Conservation (phyloP, 2,329 filamentous ascomycete genomes). For the Aphanocladium album region DNA sequence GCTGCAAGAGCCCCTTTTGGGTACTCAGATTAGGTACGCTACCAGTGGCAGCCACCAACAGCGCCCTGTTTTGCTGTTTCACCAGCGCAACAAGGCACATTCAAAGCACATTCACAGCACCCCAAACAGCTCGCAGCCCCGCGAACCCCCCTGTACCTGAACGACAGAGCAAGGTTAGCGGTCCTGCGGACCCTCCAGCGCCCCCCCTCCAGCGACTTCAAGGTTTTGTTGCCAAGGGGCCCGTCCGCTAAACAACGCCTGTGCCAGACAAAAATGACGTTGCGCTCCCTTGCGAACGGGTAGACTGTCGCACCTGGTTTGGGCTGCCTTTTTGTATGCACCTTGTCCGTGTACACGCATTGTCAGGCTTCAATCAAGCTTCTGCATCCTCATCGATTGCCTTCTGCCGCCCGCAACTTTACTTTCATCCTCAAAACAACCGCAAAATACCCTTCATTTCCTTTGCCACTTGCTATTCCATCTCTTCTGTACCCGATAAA, state of each 20-base stretch:
- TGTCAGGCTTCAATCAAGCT: not conserved
- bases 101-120: too few relatives aligned
- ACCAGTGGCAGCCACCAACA: too few relatives aligned
- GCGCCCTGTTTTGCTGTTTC: conserved; percentile 6
- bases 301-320: conserved; percentile 1
- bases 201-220: too few relatives aligned
- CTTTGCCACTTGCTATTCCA: not conserved
- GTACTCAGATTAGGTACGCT: too few relatives aligned
- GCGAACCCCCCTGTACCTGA: too few relatives aligned
- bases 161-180: too few relatives aligned
- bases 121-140: too few relatives aligned
- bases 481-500: not conserved
- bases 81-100: not conserved
- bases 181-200: too few relatives aligned
- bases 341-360: too few relatives aligned
- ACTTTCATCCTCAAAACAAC: not conserved
- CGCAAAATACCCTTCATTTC: not conserved
- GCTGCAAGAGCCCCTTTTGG: too few relatives aligned
- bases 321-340: not conserved
- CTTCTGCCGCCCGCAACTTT: not conserved
- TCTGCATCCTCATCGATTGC: not conserved
- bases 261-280: not conserved
- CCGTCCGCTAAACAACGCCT: not conserved
- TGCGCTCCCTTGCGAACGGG: not conserved
- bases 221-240: not conserved